Evolutionary conservation across 2,329 filamentous ascomycete genomes (phyloP).

Genomic region (Ophiostoma perfectum): DNA sequence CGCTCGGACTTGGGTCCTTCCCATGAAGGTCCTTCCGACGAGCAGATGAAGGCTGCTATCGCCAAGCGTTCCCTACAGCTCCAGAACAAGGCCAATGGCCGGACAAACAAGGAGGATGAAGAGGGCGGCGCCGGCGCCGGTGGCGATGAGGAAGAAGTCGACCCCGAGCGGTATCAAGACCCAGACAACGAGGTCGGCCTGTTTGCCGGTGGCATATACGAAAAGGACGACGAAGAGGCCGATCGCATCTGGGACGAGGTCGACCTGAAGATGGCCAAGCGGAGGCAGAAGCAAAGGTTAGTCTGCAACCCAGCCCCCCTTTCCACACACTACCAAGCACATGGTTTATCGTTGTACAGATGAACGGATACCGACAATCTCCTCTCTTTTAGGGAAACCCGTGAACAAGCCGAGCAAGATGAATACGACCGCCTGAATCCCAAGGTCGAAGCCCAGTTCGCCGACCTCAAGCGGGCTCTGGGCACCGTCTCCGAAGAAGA

Average conservation of each 20-base stretch:
- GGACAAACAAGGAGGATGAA: slow-evolving; percentile 56
- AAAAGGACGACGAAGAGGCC: slow-evolving; percentile 95
- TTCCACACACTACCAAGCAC: slow-evolving; percentile 11
- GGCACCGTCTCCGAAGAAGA: slow-evolving; percentile 88
- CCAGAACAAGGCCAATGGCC: slow-evolving; percentile 43
- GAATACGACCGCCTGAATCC: slow-evolving; percentile 97
- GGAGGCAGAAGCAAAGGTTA: slow-evolving; percentile 81
- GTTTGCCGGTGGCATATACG: slow-evolving; percentile 92
- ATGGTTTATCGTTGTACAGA: slow-evolving; percentile 46
- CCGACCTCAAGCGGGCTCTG: slow-evolving; percentile 86
- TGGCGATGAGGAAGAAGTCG: slow-evolving; percentile 64
- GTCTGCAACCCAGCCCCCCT: slow-evolving; percentile 31
- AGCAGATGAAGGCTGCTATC: slow-evolving; percentile 96
- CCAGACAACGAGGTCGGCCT: slow-evolving; percentile 95
- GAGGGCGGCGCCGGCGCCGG: slow-evolving; percentile 36
- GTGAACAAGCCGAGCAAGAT: slow-evolving; percentile 83
- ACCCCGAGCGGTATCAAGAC: slow-evolving; percentile 71
- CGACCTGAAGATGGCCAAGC: slow-evolving; percentile 93
- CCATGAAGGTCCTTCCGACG: slow-evolving; percentile 89
- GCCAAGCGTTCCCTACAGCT: slow-evolving; percentile 87
- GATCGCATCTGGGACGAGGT: slow-evolving; percentile 93
- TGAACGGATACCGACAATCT: slow-evolving; percentile 56
- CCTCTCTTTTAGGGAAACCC: slow-evolving; percentile 67
- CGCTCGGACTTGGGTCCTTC: slow-evolving; percentile 93
- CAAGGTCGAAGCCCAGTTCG: slow-evolving; percentile 97